Base-by-base conservation (phyloP, 139 green algal genomes). In the Trebouxia sp. region DNA sequence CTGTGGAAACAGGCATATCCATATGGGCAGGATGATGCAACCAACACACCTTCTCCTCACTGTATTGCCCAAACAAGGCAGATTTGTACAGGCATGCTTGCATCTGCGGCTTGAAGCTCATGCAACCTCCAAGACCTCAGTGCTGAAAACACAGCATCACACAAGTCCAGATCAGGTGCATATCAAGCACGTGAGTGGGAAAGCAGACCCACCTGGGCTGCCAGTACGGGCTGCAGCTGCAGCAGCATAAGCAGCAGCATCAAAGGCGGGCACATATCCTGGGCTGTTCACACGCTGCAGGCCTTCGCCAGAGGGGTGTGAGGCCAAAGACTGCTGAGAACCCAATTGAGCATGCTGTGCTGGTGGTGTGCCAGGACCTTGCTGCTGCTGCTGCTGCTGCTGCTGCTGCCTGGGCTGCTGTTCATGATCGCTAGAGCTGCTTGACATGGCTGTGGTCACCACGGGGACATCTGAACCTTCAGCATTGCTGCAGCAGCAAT, bases 181-280 rank as follows among this genome's bases (percentile, higher is more conserved):
- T n/a, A n/a, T n/a, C n/a, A n/a, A n/a, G n/a, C n/a, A n/a, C n/a
- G n/a, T n/a, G n/a, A n/a, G n/a, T 11, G 24, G 1, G 58, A 28
- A 41, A 3, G 0, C 30, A 69, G 24, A 30, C 58, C 37, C 11
- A 72, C 62, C 62, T 72, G 62, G 62, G 35, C 62, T 72, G 28
- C 32, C 62, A 30, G 62, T 72, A 35, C 62, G 62, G 6, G 32
- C 62, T 45, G 62, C 62, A 28, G 62, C 62, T 45, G 62, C 62
- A 72, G 62, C 62, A 72, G 62, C 62, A 45, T 72, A 72, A 35
- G 62, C 62, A n/a, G 62, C 62, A 72, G 62, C 62, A 72, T 72
- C 62, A 72, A 72, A 72, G n/a, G 32, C n/a, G 11, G 28, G 37
- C 6, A 9, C 6, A 24, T 32, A 35, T 3, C 32, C 35, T 0